phyloP scores from a whole-genome alignment of 164 flowering plant species.

The Magnolia officinalis region DNA sequence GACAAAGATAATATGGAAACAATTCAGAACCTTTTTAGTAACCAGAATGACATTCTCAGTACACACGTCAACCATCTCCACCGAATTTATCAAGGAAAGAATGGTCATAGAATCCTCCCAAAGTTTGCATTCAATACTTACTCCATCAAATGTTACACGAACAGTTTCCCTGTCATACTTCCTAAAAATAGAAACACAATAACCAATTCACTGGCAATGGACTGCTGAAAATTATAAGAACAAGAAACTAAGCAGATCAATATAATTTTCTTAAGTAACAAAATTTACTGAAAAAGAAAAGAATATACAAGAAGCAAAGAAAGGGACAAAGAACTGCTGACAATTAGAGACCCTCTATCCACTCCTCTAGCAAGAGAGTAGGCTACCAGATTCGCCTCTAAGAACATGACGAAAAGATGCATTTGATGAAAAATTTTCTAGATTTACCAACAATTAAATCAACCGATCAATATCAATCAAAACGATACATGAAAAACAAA shows the following conservation, averaged over 20 bases:
- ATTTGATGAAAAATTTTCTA: no score
- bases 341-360: no score
- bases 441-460: no score
- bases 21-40: slow-evolving; percentile 39
- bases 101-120: slow-evolving; percentile 52
- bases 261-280: no score
- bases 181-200: slow-evolving; percentile 28
- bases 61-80: slow-evolving; percentile 38
- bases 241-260: background rate
- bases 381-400: no score
- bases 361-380: no score
- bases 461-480: no score
- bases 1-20: background rate
- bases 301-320: no score
- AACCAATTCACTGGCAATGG: background rate
- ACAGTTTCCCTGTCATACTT: slow-evolving; percentile 36
- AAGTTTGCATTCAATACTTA: slow-evolving; percentile 41
- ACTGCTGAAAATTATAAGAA: background rate
- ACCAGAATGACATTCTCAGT: slow-evolving; percentile 37
- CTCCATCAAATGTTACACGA: slow-evolving; percentile 16
- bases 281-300: no score
- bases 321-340: no score
- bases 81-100: slow-evolving; percentile 32
- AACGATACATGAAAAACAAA: no score
- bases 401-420: no score